A percentile compares a stretch with the other conserved stretches of the same genome.
Evolutionary conservation across 768 basidiomycete genomes (phyloP).

Genomic region (Kwoniella bestiolae): DNA sequence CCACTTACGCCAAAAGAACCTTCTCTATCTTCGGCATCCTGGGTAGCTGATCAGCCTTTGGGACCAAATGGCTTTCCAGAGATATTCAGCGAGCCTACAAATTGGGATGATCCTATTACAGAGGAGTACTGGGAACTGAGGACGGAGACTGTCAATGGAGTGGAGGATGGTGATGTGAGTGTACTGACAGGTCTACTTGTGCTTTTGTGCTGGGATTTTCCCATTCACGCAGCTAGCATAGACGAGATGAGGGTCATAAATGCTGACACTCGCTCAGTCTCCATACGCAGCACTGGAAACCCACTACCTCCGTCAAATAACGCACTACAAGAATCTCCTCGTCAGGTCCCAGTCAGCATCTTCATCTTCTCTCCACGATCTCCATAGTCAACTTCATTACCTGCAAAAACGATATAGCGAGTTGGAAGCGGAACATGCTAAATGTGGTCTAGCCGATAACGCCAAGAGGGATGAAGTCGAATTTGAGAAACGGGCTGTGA

Average conservation of each 20-base stretch:
- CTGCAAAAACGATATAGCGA: slow-evolving; percentile 23
- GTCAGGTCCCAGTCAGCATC: slow-evolving; percentile 36
- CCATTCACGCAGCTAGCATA: no score
- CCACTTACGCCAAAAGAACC: neutral
- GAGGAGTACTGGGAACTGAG: slow-evolving; percentile 37
- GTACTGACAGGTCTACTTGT: no score
- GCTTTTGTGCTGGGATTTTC: no score
- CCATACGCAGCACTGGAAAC: slow-evolving; percentile 15
- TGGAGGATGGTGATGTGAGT: slow-evolving; percentile 20
- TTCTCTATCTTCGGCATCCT: slow-evolving; percentile 3
- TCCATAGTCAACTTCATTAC: slow-evolving; percentile 24
- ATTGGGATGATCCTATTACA: slow-evolving; percentile 20
- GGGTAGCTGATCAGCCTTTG: slow-evolving; percentile 9
- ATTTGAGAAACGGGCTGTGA: slow-evolving; percentile 1
- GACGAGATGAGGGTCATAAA: no score
- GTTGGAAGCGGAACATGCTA: slow-evolving; percentile 24
- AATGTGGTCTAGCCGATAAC: neutral
- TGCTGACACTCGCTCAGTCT: slow-evolving; percentile 8
- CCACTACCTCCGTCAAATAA: slow-evolving; percentile 22
- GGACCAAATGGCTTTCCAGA: slow-evolving; percentile 12
- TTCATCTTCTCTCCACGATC: slow-evolving; percentile 30
- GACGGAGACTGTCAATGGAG: slow-evolving; percentile 30
- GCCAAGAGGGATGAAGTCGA: neutral
- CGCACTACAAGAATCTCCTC: slow-evolving; percentile 36
- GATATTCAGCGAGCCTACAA: slow-evolving; percentile 20